Base-by-base conservation (phyloP, 1,284 basidiomycete species). In the Puccinia triticina region DNA sequence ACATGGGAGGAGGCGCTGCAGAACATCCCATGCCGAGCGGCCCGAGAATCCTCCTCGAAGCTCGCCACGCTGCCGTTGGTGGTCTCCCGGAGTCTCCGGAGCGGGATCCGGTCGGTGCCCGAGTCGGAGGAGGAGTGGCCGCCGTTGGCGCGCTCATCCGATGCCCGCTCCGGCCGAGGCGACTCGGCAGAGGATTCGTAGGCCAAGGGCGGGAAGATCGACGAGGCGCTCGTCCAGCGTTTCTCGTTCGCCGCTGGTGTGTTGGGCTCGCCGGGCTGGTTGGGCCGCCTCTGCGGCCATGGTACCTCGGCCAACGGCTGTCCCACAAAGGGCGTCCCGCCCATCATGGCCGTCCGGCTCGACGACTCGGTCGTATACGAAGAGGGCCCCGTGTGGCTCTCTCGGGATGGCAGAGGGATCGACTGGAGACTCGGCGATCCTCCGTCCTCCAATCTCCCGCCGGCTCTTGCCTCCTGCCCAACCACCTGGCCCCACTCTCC, bases 301-400 rank as follows among this genome's bases (percentile, higher is more conserved):
- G 73, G 73, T 0, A 75, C 73, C 34, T 40, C 18, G n/a, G 50
- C 73, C 73, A 75, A 29, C 16, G 73, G 73, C 53, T 75, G 53
- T 11, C 73, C 73, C 11, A 75, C 53, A 18, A 75, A 75, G 10
- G 72, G 48, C 37, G 73, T 32, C 10, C 43, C 7, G 1, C 29
- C 18, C n/a, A 46, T n/a, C 43, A 37, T 10, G 46, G 26, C 7
- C 29, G 26, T 29, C 1, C 29, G 46, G n/a, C 7, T 57, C 21
- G 72, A 55, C 12, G 26, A 16, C 23, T 43, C 23, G 5, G 32
- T 32, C 26, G 21, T 48, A 12, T 50, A 55, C 26, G 46, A 23
- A 2, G 72, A 21, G 14, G 71, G 26, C 43, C 46, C 71, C 7
- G 23, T 18, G n/a, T 50, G 18, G 32, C 23, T 48, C 32, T 50